These are phyloP conservation scores for Tylopilus intermedius DNA, from an alignment of 768 basidiomycete species.

Conservation along the genomic window DNA sequence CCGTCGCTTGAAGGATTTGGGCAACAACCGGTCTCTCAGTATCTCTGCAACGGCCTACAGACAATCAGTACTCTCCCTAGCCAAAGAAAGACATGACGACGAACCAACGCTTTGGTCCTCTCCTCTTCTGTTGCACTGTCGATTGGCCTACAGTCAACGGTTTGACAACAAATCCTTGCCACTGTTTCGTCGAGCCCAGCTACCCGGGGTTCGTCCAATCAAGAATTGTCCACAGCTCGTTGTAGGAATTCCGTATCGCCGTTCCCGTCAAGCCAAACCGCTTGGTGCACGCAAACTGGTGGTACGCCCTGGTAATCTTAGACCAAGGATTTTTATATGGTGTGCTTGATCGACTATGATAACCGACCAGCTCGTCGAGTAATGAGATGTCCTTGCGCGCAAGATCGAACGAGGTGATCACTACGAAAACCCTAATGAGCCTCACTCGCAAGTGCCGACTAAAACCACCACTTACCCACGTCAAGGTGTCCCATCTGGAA, in stretches of 20 bases:
- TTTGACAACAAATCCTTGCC: conserved; percentile 66
- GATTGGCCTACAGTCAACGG: conserved; percentile 70
- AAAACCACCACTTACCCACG: conserved; percentile 51
- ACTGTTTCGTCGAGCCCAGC: conserved; percentile 69
- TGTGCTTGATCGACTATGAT: conserved; percentile 89
- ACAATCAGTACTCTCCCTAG: background rate
- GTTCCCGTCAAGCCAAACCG: conserved; percentile 87
- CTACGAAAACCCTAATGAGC: conserved; percentile 33
- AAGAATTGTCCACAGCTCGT: conserved; percentile 87
- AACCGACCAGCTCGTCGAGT: conserved; percentile 66
- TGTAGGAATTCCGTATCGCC: conserved; percentile 83
- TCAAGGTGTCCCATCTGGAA: conserved; percentile 84
- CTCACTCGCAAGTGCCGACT: background rate
- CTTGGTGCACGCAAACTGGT: conserved; percentile 56
- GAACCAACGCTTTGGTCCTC: conserved; percentile 48
- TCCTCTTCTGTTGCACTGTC: conserved; percentile 59
- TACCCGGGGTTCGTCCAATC: conserved; percentile 87
- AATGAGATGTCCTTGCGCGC: conserved; percentile 66
- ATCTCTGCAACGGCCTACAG: conserved; percentile 52
- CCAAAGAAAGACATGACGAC: conserved; percentile 8
- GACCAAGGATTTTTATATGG: conserved; percentile 76
- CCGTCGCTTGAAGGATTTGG: conserved; percentile 81
- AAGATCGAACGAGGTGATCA: conserved; percentile 77
- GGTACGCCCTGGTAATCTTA: conserved; percentile 62
- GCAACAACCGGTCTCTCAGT: conserved; percentile 65